These are phyloP conservation scores for Dianthus caryophyllus DNA, from an alignment of 148 eudicot genomes.

Conservation along the genomic window DNA sequence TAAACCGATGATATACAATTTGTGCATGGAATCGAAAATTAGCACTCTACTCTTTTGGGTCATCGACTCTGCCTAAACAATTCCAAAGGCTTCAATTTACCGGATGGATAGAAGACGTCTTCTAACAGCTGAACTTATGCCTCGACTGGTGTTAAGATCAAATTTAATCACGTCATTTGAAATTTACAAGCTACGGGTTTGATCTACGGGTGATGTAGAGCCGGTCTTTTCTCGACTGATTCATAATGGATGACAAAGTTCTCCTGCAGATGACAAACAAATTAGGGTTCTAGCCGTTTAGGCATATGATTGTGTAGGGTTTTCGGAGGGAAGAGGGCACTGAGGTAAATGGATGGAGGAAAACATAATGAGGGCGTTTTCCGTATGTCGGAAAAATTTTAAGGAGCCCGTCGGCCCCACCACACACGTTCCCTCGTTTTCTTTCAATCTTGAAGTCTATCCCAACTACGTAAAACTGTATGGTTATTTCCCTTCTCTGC, in stretches of 20 bases:
- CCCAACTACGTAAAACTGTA: too few species aligned
- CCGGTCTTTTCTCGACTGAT: constrained; percentile 67
- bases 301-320: too few species aligned
- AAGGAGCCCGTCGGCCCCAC: too few species aligned
- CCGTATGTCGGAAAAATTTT: too few species aligned
- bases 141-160: constrained; percentile 4
- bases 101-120: constrained; percentile 14
- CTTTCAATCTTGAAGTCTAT: too few species aligned
- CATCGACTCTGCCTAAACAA: constrained; percentile 21
- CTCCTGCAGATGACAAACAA: constrained; percentile 47
- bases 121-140: neutral
- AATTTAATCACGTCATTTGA: constrained; percentile 13
- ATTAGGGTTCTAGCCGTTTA: too few species aligned
- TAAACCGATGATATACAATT: constrained; percentile 28
- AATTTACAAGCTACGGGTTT: constrained; percentile 20
- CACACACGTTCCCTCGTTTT: too few species aligned
- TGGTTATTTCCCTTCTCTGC: too few species aligned
- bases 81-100: constrained; percentile 10
- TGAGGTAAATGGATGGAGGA: too few species aligned
- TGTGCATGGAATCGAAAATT: constrained; percentile 20
- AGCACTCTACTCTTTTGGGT: constrained; percentile 1
- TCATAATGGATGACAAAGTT: constrained; percentile 75
- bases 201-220: constrained; percentile 46
- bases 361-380: too few species aligned
- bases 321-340: too few species aligned